Evolutionary conservation across 2,329 filamentous ascomycete species (phyloP).

Genomic region (Botrytis medusae): DNA sequence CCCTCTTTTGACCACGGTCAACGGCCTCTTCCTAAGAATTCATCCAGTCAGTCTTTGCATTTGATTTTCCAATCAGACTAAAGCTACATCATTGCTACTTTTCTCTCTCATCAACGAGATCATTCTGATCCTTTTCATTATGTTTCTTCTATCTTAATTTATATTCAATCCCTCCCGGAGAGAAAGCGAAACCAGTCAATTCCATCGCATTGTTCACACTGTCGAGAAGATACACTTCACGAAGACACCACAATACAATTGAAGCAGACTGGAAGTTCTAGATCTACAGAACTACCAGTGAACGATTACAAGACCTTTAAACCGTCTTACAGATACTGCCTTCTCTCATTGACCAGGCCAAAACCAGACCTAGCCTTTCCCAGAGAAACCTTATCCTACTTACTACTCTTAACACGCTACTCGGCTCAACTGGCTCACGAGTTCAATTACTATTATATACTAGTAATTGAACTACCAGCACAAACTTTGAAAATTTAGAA

Average conservation of each 20-base stretch:
- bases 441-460: not conserved
- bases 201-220: not conserved
- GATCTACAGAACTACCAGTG: not conserved
- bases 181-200: not conserved
- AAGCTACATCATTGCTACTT: not conserved
- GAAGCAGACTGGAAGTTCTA: not conserved
- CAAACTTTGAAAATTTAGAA: not conserved
- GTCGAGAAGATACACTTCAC: conserved; percentile 9
- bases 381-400: not conserved
- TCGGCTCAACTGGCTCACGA: not conserved
- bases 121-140: not conserved
- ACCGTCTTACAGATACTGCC: not conserved
- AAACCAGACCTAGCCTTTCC: not conserved
- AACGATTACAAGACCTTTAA: not conserved
- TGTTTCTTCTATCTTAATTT: conserved; percentile 1
- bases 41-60: not conserved
- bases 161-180: not conserved
- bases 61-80: not conserved
- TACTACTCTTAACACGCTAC: not conserved
- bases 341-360: not conserved
- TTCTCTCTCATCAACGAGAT: not conserved
- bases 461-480: not conserved
- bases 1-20: not conserved
- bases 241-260: conserved; percentile 14
- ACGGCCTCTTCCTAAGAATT: conserved; percentile 4